Evolutionary conservation across 2,329 filamentous ascomycete genomes (phyloP).

Genomic region (Dactylellina cionopaga): DNA sequence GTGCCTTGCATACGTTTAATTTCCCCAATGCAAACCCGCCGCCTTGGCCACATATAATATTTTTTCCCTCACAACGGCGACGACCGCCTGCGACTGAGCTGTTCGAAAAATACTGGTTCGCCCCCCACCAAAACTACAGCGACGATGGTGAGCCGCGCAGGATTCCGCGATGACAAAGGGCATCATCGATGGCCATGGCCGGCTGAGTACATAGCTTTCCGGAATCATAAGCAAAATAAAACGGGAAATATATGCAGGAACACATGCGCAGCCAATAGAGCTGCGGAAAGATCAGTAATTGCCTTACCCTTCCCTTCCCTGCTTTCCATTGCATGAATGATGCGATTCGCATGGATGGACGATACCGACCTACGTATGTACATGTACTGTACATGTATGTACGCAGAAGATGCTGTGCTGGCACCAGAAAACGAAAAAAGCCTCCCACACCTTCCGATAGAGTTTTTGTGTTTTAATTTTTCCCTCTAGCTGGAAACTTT

Average conservation of each 20-base stretch:
- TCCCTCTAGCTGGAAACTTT: background rate
- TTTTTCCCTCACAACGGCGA: too few relatives aligned
- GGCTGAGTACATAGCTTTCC: background rate
- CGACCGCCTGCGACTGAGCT: constrained; percentile 8
- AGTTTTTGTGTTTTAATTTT: constrained; percentile 33
- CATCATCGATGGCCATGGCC: constrained; percentile 15
- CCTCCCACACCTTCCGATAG: constrained; percentile 17
- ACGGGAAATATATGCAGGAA: constrained; percentile 29
- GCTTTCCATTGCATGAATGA: constrained; percentile 30
- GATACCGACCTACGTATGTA: too few relatives aligned
- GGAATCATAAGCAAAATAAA: background rate
- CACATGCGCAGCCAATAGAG: constrained; percentile 25
- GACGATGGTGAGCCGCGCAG: constrained; percentile 1
- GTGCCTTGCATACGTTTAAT: constrained; percentile 42
- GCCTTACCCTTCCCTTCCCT: constrained; percentile 13
- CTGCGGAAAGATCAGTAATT: constrained; percentile 32
- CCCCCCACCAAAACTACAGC: constrained; percentile 7
- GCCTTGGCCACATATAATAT: too few relatives aligned
- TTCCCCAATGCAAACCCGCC: too few relatives aligned
- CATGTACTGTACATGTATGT: background rate
- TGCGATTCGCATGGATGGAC: constrained; percentile 28
- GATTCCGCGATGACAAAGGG: constrained; percentile 30
- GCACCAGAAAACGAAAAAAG: constrained; percentile 35
- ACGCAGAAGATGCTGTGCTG: constrained; percentile 35
- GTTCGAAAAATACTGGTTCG: background rate